Conservation (phyloP, 768 basidiomycete species). For the Paxillus involutus region DNA sequence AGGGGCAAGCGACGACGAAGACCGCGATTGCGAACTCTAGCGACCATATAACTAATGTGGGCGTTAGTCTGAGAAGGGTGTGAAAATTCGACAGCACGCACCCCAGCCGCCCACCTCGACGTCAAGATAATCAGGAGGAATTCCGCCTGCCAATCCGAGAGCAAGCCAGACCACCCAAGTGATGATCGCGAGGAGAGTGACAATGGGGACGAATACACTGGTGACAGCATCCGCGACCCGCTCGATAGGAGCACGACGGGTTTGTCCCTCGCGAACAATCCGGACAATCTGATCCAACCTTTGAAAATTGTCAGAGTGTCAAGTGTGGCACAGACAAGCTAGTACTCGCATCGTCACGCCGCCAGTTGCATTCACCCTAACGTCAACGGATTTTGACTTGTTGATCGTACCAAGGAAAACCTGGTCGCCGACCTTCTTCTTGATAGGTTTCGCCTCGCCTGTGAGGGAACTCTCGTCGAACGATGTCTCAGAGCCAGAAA, state of each 20-base stretch:
- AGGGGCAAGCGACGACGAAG: slow-evolving; percentile 85
- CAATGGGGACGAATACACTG: slow-evolving; percentile 75
- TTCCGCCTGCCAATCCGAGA: slow-evolving; percentile 54
- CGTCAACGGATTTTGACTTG: slow-evolving; percentile 54
- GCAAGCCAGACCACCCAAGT: slow-evolving; percentile 76
- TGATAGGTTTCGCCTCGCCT: slow-evolving; percentile 67
- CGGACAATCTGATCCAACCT: slow-evolving; percentile 76
- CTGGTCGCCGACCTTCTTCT: slow-evolving; percentile 59
- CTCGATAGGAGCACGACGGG: slow-evolving; percentile 75
- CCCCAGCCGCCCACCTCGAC: slow-evolving; percentile 59
- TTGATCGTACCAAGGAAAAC: slow-evolving; percentile 82
- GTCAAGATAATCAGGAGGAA: slow-evolving; percentile 58
- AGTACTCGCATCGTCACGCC: slow-evolving; percentile 65
- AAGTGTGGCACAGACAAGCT: not conserved
- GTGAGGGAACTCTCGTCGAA: slow-evolving; percentile 89
- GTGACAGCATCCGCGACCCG: slow-evolving; percentile 72
- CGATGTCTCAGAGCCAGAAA: slow-evolving; percentile 41
- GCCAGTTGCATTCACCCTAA: slow-evolving; percentile 59
- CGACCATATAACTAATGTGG: slow-evolving; percentile 60
- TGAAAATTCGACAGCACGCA: slow-evolving; percentile 32
- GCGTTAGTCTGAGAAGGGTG: not conserved
- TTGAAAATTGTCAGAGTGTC: not conserved
- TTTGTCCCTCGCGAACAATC: slow-evolving; percentile 77
- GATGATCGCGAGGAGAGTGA: slow-evolving; percentile 67
- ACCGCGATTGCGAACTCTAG: slow-evolving; percentile 82